Base-by-base conservation (phyloP, 2,329 filamentous ascomycete species). In the Ophiostoma quercus region DNA sequence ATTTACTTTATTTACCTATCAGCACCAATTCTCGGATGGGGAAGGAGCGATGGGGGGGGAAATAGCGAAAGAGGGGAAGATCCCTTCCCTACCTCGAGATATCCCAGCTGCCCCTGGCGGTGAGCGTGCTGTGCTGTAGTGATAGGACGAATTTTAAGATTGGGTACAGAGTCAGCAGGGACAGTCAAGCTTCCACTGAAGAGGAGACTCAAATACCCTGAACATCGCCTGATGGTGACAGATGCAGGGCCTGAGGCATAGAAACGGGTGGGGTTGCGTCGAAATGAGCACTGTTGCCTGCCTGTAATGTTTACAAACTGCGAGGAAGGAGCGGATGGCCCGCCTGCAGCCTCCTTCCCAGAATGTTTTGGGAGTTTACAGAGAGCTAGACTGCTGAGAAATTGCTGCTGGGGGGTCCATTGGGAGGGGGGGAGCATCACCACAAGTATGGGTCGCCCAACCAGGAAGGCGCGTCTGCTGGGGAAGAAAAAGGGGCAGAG, bases 1-100 rank as follows among this genome's bases (percentile, higher is more conserved):
- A 65, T 65, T 37, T n/a, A 5, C 7, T 34, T 68, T 68, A 71
- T 67, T 68, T 68, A 69, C 67, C 60, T 66, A 69, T 71, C 66
- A 67, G 65, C 34, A 72, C 62, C 39, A 51, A 69, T 69, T 70
- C 68, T 67, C 57, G 70, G 70, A 70, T 66, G 71, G 69, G 69
- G 71, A 70, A 71, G 68, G 69, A 68, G 67, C 67, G 63, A 68
- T 67, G n/a, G 54, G 65, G 62, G 67, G 63, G 57, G 68, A 66
- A 68, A 60, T 66, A 43, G 67, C 51, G 41, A 34, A 34, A 67
- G 68, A 65, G 60, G 51, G 70, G 67, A 41, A 69, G 66, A 69
- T 51, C 37, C 63, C 37, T 37, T 66, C 39, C 37, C 22, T 66
- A 41, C 34, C n/a, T 41, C 37, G n/a, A 41, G 11, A 41, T 29